These are phyloP conservation scores for Phaeoacremonium minimum DNA, from an alignment of 2,329 filamentous ascomycete species.

Conservation along the genomic window DNA sequence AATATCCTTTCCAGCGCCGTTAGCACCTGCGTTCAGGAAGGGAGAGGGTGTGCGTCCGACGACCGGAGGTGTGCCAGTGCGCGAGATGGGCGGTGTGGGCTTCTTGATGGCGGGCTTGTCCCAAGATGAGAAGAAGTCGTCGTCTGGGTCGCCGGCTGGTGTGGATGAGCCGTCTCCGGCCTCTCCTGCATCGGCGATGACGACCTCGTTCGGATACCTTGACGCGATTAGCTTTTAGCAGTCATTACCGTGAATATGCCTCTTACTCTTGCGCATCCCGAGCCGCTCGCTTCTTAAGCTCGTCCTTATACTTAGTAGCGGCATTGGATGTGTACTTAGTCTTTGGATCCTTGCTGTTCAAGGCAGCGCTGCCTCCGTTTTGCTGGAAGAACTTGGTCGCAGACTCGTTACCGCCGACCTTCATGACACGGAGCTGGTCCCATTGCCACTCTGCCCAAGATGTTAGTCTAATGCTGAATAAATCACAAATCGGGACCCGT, in stretches of 20 bases:
- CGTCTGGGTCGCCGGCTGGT: constrained; percentile 74
- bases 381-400: constrained; percentile 98
- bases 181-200: constrained; percentile 71
- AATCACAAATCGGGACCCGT: no score
- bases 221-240: constrained; percentile 12
- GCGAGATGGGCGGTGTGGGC: constrained; percentile 87
- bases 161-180: constrained; percentile 64
- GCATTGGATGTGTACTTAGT: constrained; percentile 92
- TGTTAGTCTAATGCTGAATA: no score
- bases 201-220: constrained; percentile 80
- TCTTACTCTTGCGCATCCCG: constrained; percentile 80
- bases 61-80: constrained; percentile 79
- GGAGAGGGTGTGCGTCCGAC: constrained; percentile 82
- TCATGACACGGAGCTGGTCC: constrained; percentile 96
- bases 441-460: constrained; percentile 81
- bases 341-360: constrained; percentile 95
- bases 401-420: constrained; percentile 96
- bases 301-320: constrained; percentile 97
- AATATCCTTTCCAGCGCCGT: constrained; percentile 64
- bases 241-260: constrained; percentile 1
- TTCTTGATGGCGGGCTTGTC: constrained; percentile 97
- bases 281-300: constrained; percentile 80
- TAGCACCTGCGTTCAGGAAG: constrained; percentile 72
- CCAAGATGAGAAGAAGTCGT: constrained; percentile 99
- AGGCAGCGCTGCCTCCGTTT: constrained; percentile 87